These are phyloP conservation scores for Turritis glabra DNA, from an alignment of 345 rosid species.

Conservation along the genomic window DNA sequence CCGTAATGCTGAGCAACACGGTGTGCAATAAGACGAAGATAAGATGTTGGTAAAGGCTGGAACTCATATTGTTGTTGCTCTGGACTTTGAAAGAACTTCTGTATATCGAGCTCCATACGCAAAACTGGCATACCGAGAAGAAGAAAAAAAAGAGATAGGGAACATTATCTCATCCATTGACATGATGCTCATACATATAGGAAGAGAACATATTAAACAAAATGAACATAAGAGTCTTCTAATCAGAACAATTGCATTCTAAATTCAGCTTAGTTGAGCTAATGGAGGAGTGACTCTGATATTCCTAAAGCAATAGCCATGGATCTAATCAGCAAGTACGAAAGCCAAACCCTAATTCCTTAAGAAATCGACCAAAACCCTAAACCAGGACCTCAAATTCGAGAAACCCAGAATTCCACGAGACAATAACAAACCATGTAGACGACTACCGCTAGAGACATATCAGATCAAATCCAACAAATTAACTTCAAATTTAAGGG, in stretches of 20 bases:
- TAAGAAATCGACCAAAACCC: slow-evolving; percentile 14
- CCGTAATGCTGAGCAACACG: slow-evolving; percentile 98
- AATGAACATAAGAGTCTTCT: neutral
- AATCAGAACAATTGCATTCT: neutral
- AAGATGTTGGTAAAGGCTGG: slow-evolving; percentile 82
- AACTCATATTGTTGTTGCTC: slow-evolving; percentile 81
- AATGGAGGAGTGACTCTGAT: neutral
- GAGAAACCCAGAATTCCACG: slow-evolving; percentile 5
- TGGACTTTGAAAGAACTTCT: slow-evolving; percentile 73
- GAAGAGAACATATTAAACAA: neutral
- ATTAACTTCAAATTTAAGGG: neutral
- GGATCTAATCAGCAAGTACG: slow-evolving; percentile 15
- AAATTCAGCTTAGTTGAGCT: neutral
- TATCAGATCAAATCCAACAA: slow-evolving; percentile 6
- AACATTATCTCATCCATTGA: neutral
- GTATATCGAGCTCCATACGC: slow-evolving; percentile 95
- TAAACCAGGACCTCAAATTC: neutral
- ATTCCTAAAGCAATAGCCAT: neutral
- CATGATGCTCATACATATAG: neutral
- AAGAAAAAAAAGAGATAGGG: neutral
- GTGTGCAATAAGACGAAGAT: slow-evolving; percentile 92
- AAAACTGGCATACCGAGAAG: slow-evolving; percentile 49
- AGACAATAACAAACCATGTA: slow-evolving; percentile 9
- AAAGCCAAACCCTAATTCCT: slow-evolving; percentile 16
- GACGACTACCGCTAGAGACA: neutral